These are phyloP conservation scores for Apiotrichum laibachii DNA, from an alignment of 1,284 basidiomycete species.

Conservation along the genomic window DNA sequence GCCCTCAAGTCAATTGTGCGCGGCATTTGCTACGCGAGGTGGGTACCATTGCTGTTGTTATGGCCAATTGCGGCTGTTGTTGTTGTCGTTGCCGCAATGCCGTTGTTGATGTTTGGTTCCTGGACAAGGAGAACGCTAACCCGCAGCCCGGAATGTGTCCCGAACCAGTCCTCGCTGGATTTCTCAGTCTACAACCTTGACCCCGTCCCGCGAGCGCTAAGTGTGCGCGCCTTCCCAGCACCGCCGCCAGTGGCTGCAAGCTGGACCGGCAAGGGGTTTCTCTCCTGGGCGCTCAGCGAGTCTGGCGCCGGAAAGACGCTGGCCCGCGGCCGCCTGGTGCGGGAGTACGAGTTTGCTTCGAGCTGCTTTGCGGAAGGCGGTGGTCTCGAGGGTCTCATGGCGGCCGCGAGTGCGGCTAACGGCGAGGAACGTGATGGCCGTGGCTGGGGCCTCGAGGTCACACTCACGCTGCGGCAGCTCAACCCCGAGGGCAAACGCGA, in stretches of 20 bases:
- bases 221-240: slow-evolving; percentile 7
- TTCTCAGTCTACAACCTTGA: slow-evolving; percentile 49
- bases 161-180: slow-evolving; percentile 34
- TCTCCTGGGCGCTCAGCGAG: slow-evolving; percentile 44
- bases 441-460: slow-evolving; percentile 47
- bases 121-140: not conserved
- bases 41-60: slow-evolving; percentile 6
- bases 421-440: slow-evolving; percentile 35
- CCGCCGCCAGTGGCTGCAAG: slow-evolving; percentile 3
- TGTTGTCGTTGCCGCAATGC: not conserved
- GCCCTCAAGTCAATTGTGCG: slow-evolving; percentile 37
- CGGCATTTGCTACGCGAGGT: slow-evolving; percentile 48
- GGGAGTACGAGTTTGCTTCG: slow-evolving; percentile 41
- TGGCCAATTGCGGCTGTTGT: not conserved
- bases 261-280: slow-evolving; percentile 46
- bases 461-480: slow-evolving; percentile 39
- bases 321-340: slow-evolving; percentile 36
- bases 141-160: slow-evolving; percentile 44
- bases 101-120: too few relatives aligned
- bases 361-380: slow-evolving; percentile 31
- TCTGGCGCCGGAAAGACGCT: slow-evolving; percentile 30
- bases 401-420: slow-evolving; percentile 20
- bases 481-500: slow-evolving; percentile 40
- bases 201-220: slow-evolving; percentile 17
- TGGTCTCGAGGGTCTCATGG: slow-evolving; percentile 45